phyloP scores from a whole-genome alignment of 148 eudicot genomes.

The Suaeda aralocaspica region DNA sequence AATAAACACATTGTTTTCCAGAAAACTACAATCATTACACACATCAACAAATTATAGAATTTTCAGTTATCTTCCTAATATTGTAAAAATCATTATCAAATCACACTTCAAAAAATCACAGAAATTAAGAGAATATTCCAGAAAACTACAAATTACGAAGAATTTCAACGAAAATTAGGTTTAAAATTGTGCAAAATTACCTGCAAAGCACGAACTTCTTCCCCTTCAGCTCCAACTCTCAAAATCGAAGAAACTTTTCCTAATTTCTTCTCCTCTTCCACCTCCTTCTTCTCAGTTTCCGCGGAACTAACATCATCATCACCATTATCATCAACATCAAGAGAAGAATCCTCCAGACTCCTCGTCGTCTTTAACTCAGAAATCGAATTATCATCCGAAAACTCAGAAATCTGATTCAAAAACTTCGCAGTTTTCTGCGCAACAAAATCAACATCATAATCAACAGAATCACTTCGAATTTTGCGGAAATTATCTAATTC shows the following conservation, averaged over 20 bases:
- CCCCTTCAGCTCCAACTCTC: constrained; percentile 51
- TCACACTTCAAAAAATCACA: too few relatives aligned
- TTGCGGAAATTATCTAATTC: constrained; percentile 33
- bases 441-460: constrained; percentile 22
- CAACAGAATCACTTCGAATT: constrained; percentile 4
- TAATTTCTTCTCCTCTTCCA: constrained; percentile 16
- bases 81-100: too few relatives aligned
- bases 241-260: constrained; percentile 17
- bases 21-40: too few relatives aligned
- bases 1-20: neutral
- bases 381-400: constrained; percentile 10
- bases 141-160: too few relatives aligned
- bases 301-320: neutral
- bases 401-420: constrained; percentile 14
- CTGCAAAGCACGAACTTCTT: constrained; percentile 69
- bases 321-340: neutral
- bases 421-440: constrained; percentile 31
- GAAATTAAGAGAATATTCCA: too few relatives aligned
- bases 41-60: too few relatives aligned
- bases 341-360: neutral
- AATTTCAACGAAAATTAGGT: neutral
- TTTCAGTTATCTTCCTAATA: too few relatives aligned
- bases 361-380: constrained; percentile 9
- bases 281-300: constrained; percentile 4
- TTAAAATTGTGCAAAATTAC: constrained; percentile 22